These are phyloP conservation scores for Pestalotiopsis sp. DNA, from an alignment of 2,329 filamentous ascomycete species.

Conservation along the genomic window DNA sequence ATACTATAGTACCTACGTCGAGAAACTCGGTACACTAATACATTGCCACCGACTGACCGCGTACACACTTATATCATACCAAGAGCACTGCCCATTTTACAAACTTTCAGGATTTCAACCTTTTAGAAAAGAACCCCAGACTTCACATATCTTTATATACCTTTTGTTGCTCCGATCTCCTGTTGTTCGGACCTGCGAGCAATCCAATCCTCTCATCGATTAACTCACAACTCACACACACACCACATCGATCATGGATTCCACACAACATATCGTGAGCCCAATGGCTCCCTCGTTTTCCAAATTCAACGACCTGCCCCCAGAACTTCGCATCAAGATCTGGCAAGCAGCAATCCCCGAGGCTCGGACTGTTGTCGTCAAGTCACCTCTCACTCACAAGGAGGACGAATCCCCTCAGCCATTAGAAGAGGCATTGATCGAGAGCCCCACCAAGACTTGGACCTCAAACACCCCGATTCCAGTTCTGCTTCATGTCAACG, in stretches of 20 bases:
- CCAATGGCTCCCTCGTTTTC: slow-evolving; percentile 24
- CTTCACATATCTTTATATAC: slow-evolving; percentile 22
- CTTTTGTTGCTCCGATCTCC: slow-evolving; percentile 16
- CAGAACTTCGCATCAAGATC: slow-evolving; percentile 35
- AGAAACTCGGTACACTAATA: background rate
- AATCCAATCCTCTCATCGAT: slow-evolving; percentile 17
- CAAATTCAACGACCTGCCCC: slow-evolving; percentile 32
- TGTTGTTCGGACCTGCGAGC: slow-evolving; percentile 22
- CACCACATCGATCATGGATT: slow-evolving; percentile 25
- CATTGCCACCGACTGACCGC: slow-evolving; percentile 4
- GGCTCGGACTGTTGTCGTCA: slow-evolving; percentile 29
- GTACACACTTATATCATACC: slow-evolving; percentile 7
- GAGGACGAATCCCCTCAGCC: slow-evolving; percentile 20
- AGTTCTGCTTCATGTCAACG: slow-evolving; percentile 33
- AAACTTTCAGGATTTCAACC: slow-evolving; percentile 12
- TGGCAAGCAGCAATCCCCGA: slow-evolving; percentile 34
- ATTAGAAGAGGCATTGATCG: slow-evolving; percentile 26
- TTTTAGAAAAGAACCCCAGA: slow-evolving; percentile 23
- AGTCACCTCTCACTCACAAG: slow-evolving; percentile 23
- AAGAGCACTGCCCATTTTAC: slow-evolving; percentile 9
- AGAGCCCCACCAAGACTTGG: slow-evolving; percentile 27
- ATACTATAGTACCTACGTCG: background rate
- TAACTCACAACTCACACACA: slow-evolving; percentile 18
- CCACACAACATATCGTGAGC: slow-evolving; percentile 18
- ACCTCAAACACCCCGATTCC: slow-evolving; percentile 32